phyloP scores from a whole-genome alignment of 257 asterid species.

The Salvia rosmarinus region DNA sequence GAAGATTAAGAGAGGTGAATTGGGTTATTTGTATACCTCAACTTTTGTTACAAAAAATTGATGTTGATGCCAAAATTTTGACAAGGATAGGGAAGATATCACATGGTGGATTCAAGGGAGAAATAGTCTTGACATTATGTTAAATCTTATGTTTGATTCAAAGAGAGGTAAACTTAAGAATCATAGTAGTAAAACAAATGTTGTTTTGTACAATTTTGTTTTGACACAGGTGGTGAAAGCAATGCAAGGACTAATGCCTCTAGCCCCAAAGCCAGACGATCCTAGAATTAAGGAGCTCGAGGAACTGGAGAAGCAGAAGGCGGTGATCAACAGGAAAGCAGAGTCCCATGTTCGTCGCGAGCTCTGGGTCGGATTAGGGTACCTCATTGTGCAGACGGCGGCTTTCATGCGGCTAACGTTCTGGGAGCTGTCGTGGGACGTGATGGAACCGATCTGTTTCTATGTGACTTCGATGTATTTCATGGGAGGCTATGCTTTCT shows the following conservation, averaged over 20 bases:
- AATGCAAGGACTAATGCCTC: slow-evolving; percentile 62
- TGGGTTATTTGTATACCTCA: neutral
- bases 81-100: neutral
- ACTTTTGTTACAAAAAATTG: neutral
- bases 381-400: slow-evolving; percentile 68
- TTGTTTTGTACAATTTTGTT: slow-evolving; percentile 49
- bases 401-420: slow-evolving; percentile 91
- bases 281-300: slow-evolving; percentile 58
- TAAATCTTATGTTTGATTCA: slow-evolving; percentile 19
- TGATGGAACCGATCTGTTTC: slow-evolving; percentile 96
- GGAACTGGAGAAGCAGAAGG: slow-evolving; percentile 67
- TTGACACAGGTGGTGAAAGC: slow-evolving; percentile 86
- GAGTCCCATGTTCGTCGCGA: slow-evolving; percentile 56
- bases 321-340: slow-evolving; percentile 62
- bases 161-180: neutral
- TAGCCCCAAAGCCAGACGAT: slow-evolving; percentile 41
- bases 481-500: slow-evolving; percentile 83
- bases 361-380: slow-evolving; percentile 80
- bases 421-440: slow-evolving; percentile 97
- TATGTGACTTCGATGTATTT: slow-evolving; percentile 74
- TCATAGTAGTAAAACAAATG: slow-evolving; percentile 31
- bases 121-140: neutral
- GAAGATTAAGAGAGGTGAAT: neutral
- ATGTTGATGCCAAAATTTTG: neutral
- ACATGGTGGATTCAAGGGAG: neutral